Base-by-base conservation (phyloP, 176 grass and related monocot species). In the Carex myosuroides region DNA sequence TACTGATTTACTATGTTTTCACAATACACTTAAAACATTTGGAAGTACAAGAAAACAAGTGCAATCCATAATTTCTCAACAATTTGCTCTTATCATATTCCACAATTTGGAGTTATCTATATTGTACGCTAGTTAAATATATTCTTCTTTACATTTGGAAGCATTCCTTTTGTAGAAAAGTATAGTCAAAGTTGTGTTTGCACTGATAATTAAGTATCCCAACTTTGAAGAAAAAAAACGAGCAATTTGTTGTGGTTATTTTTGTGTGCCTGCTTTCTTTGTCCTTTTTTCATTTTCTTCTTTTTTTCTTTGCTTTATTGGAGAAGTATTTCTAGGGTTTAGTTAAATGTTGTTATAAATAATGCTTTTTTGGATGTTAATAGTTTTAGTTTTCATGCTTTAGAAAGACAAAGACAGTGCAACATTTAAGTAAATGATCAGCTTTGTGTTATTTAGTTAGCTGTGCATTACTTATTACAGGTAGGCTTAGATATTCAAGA, bases 61-160 rank as follows among this genome's bases (percentile, higher is more conserved):
- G 92, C 88, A 92, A 66, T 79, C 41, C 72, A 81, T 92, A 90
- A 92, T 95, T 86, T 87, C 89, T 81, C 87, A 95, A 95, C 89
- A 91, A 92, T 92, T 94, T 81, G 85, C 88, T 80, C 85, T 90
- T 83, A n/a, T 78, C 29, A 48, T 50, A 46, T 72, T 72, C 16
- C 42, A 21, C 48, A 50, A 48, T 52, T 52, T 24, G 70, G 11
- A 50, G 41, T 6, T n/a, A 41, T 17, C 48, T 10, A 73, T 52
- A 52, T 73, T 50, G 21, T 26, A 68, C 4, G 1, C 30, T 37
- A 68, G 37, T 50, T 12, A 50, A 50, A 50, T 50, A 50, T 50
- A 11, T 75, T 29, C 44, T 75, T 75, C 42, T 52, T 21, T 50
- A 26, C 9, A 21, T 73, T 73, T 50, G 41, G 68, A 73, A 73